Evolutionary conservation across 345 rosid genomes (phyloP).

Genomic region (Euphorbia pulcherrima): DNA sequence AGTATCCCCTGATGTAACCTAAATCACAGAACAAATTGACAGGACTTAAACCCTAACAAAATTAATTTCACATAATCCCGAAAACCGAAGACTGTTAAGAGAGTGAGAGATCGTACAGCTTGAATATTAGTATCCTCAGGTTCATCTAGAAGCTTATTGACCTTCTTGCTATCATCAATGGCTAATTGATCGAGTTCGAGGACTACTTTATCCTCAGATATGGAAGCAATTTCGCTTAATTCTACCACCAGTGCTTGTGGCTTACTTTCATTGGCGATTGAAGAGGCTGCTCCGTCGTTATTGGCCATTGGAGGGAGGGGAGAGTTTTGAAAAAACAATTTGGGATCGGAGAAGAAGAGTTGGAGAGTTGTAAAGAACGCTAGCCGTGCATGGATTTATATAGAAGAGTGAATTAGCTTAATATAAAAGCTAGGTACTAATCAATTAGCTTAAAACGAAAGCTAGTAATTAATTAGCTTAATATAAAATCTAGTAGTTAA

Average conservation of each 20-base stretch:
- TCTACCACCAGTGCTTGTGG: conserved; percentile 21
- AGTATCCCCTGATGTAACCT: conserved; percentile 78
- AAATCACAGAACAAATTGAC: conserved; percentile 1
- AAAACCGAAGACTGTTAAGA: neutral
- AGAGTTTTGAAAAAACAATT: no score
- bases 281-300: neutral
- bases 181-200: conserved; percentile 37
- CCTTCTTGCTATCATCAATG: conserved; percentile 51
- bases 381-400: neutral
- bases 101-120: conserved; percentile 46
- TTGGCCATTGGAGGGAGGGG: conserved; percentile 17
- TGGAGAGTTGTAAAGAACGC: neutral
- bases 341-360: neutral
- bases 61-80: no score
- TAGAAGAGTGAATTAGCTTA: neutral
- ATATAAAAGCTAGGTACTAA: neutral
- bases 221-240: conserved; percentile 21
- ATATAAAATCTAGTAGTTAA: no score
- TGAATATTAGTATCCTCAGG: conserved; percentile 76
- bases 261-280: conserved; percentile 16
- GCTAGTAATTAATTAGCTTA: no score
- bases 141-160: conserved; percentile 61
- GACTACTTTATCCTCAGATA: conserved; percentile 31
- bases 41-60: neutral
- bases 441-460: no score